Percentiles rank a stretch among this genome's conserved stretches.
Conservation (phyloP, 208 protist genomes). For the Trichomonas tenax region DNA sequence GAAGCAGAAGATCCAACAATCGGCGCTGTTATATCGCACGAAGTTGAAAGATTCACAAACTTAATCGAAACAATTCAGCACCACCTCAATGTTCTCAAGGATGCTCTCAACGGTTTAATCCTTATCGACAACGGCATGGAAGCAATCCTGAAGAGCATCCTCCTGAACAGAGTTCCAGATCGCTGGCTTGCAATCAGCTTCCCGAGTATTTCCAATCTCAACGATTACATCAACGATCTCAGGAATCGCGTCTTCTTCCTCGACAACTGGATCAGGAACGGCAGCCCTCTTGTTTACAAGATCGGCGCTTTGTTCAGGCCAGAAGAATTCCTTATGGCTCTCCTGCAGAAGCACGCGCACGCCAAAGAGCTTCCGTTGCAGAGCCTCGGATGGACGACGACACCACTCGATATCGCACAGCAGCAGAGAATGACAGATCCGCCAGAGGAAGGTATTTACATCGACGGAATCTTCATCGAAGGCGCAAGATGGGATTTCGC, state of each 20-base stretch:
- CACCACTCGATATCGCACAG: too few species aligned
- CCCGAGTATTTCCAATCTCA: conserved; percentile 73
- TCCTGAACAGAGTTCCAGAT: conserved; percentile 61
- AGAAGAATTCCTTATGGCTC: conserved; percentile 91
- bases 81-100: conserved; percentile 75
- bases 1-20: conserved; percentile 44
- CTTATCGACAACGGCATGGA: conserved; percentile 55
- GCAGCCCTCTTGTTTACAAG: conserved; percentile 55
- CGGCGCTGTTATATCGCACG: conserved; percentile 81
- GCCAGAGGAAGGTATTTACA: conserved; percentile 72
- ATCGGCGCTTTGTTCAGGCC: conserved; percentile 88
- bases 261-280: conserved; percentile 54
- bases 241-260: conserved; percentile 74
- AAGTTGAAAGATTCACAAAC: conserved; percentile 49
- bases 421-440: conserved; percentile 51
- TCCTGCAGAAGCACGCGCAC: conserved; percentile 89
- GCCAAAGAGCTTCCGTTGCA: conserved; percentile 83
- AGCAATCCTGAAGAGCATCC: conserved; percentile 45
- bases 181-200: conserved; percentile 77
- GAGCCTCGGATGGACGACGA: conserved; percentile 23
- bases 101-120: conserved; percentile 61
- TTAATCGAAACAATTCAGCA: conserved; percentile 65
- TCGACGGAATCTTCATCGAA: conserved; percentile 83
- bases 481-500: conserved; percentile 76
- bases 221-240: conserved; percentile 81